Conservation (phyloP, 805 yeast genomes). For the Suhomyces pyralidae region DNA sequence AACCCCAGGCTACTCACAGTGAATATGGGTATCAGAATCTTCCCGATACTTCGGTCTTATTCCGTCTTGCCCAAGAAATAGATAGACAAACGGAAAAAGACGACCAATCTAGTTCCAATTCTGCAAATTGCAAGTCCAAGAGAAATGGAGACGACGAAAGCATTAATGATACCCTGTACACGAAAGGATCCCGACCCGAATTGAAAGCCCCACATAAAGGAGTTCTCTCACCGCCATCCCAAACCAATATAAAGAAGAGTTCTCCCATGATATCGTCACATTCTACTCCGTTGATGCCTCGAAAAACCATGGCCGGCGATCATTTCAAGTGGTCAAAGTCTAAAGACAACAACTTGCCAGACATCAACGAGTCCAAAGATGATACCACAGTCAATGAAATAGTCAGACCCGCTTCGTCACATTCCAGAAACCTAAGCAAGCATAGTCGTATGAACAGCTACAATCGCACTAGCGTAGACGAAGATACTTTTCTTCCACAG, state of each 20-base stretch:
- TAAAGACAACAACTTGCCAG: conserved; percentile 3
- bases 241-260: neutral
- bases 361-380: conserved; percentile 11
- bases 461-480: conserved; percentile 2
- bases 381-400: conserved; percentile 13
- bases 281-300: conserved; percentile 20
- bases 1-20: neutral
- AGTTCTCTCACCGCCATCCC: neutral
- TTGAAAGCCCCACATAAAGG: neutral
- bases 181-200: neutral
- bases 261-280: conserved; percentile 20
- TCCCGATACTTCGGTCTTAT: conserved; percentile 8
- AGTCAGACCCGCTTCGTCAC: conserved; percentile 8
- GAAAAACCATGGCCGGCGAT: neutral
- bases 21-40: neutral
- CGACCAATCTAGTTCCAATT: neutral
- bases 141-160: neutral
- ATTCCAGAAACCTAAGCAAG: conserved; percentile 2
- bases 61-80: conserved; percentile 12
- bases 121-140: neutral
- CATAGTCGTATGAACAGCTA: conserved; percentile 6
- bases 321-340: conserved; percentile 6
- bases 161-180: neutral
- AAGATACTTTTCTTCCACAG: conserved; percentile 10
- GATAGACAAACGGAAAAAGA: neutral